Conservation (phyloP, 495 filamentous ascomycete species). For the Lophiostoma macrostomum region DNA sequence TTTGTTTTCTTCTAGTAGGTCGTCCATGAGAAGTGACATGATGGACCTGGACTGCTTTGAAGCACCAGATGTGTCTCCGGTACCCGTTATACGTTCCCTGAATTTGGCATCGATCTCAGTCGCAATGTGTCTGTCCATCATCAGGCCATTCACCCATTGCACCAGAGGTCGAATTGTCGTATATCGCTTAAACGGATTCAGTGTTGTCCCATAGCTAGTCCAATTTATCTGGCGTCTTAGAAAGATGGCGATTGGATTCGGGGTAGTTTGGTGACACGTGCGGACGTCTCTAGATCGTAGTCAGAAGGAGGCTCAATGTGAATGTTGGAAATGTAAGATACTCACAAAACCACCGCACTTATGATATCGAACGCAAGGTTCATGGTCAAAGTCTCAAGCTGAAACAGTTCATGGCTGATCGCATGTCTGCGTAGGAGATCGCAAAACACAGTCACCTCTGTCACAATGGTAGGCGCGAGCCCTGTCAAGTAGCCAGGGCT, state of each 20-base stretch:
- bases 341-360: not conserved
- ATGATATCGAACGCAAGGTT: conserved; percentile 15
- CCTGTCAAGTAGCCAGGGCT: not conserved
- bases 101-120: not conserved
- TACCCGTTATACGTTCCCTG: no score
- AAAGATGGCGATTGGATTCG: not conserved
- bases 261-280: not conserved
- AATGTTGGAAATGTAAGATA: not conserved
- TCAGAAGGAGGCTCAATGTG: not conserved
- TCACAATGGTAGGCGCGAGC: not conserved
- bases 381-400: conserved; percentile 2
- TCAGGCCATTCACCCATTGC: not conserved
- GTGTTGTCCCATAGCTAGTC: not conserved
- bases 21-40: not conserved
- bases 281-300: not conserved
- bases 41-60: not conserved
- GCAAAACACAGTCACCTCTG: not conserved
- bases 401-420: not conserved
- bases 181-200: not conserved
- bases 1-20: not conserved
- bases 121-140: not conserved
- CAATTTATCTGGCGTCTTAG: not conserved
- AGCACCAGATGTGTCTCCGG: not conserved
- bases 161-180: not conserved
- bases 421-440: not conserved